A percentile compares a stretch with the other conserved stretches of the same genome.
Evolutionary conservation across 371 early-diverging fungal genomes (phyloP).

Genomic region (Rhizomucor pusillus): DNA sequence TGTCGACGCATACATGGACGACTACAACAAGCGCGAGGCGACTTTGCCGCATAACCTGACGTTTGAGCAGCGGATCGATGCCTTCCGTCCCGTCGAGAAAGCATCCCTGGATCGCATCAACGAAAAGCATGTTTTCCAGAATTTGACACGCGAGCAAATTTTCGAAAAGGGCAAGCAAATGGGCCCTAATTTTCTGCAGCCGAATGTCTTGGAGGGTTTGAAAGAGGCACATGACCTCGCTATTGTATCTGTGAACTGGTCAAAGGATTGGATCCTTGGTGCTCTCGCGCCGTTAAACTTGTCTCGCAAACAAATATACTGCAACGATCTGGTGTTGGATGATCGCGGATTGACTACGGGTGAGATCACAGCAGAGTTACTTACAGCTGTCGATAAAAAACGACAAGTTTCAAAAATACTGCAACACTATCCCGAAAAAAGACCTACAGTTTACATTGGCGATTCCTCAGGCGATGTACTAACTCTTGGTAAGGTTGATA

Average conservation of each 20-base stretch:
- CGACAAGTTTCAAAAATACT: conserved; percentile 10
- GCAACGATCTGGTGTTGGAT: conserved; percentile 33
- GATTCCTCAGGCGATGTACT: conserved; percentile 41
- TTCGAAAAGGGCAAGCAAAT: conserved; percentile 8
- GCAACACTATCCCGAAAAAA: conserved; percentile 1
- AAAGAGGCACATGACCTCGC: conserved; percentile 9
- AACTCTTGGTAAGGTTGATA: conserved; percentile 24
- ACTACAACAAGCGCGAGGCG: conserved; percentile 18
- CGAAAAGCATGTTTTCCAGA: conserved; percentile 24
- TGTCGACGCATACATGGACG: conserved; percentile 30
- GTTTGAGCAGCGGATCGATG: conserved; percentile 13
- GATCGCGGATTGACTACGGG: conserved; percentile 21
- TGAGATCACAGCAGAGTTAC: conserved; percentile 19
- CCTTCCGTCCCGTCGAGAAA: conserved; percentile 22
- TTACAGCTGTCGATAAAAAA: conserved; percentile 36
- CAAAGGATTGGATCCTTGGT: conserved; percentile 48
- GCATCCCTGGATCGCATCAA: conserved; percentile 31
- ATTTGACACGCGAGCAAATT: conserved; percentile 19
- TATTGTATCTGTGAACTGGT: conserved; percentile 44
- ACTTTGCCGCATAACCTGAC: not conserved
- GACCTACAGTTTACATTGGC: conserved; percentile 29
- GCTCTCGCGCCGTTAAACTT: conserved; percentile 15
- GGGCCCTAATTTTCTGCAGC: conserved; percentile 12
- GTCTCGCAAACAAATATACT: conserved; percentile 19
- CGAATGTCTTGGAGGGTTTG: conserved; percentile 16